These are phyloP conservation scores for Xylaria sp. DNA, from an alignment of 2,329 filamentous ascomycete species.

Conservation along the genomic window DNA sequence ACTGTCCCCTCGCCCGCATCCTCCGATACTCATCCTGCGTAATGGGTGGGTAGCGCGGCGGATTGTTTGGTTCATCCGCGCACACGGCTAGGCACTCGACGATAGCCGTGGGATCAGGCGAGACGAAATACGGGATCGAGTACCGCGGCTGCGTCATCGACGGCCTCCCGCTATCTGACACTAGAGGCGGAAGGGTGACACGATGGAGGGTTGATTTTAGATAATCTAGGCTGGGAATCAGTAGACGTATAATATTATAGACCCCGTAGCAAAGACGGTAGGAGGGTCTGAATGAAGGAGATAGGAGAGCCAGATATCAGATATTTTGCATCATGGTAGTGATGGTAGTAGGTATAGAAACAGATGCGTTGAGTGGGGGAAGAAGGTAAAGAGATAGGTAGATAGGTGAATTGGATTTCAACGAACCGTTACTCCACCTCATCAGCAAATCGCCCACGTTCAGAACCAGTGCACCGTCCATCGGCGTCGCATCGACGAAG, in stretches of 20 bases:
- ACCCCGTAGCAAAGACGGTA: neutral
- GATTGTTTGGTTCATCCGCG: slow-evolving; percentile 46
- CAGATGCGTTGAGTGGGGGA: too few relatives aligned
- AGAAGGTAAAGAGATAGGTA: neutral
- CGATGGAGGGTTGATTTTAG: slow-evolving; percentile 60
- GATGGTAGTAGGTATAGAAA: too few relatives aligned
- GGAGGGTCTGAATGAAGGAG: neutral
- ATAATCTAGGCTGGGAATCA: slow-evolving; percentile 42
- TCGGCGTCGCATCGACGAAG: slow-evolving; percentile 47
- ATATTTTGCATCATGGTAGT: too few relatives aligned
- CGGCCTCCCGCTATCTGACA: slow-evolving; percentile 32
- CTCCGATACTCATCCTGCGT: slow-evolving; percentile 37
- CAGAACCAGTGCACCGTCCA: slow-evolving; percentile 43
- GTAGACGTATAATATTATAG: neutral
- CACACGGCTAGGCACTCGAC: slow-evolving; percentile 60
- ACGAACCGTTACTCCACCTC: slow-evolving; percentile 49
- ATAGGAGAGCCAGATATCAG: neutral
- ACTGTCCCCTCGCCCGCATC: slow-evolving; percentile 41
- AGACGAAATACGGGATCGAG: slow-evolving; percentile 66
- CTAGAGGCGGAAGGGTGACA: slow-evolving; percentile 51
- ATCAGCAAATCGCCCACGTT: slow-evolving; percentile 49
- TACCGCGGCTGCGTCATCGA: slow-evolving; percentile 57
- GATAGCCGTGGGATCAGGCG: slow-evolving; percentile 53
- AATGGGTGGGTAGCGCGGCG: slow-evolving; percentile 56
- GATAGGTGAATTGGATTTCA: neutral